Evolutionary conservation across 176 grass and related monocot species (phyloP), one percentile per base, ranked within the genome.

Genomic region (Raddia distichophylla): DNA sequence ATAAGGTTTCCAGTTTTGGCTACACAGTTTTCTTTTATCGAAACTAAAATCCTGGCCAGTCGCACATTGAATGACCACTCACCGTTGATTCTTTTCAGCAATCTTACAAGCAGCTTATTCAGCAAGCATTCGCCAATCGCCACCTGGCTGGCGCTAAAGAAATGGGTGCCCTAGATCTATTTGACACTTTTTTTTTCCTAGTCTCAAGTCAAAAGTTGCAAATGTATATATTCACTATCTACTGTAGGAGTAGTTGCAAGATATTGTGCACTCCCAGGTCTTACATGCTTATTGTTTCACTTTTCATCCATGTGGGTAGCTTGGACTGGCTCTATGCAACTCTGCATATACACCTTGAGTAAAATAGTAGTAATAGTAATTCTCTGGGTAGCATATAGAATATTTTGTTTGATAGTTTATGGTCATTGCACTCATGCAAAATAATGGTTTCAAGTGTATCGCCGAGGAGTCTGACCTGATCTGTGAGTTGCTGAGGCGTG

Each of bases 381-480:
- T 47, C 5, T 69, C 20, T 46, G 9, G 43, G 17, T 46, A 69
- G n/a, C 45, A 35, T 49, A 49, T 77, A 5, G 3, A 34, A 8
- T 61, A 63, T 77, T 17, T 77, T 16, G 14, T 12, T 50, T 33
- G 16, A 13, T 56, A 8, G 33, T 51, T 52, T 52, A 15, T 51
- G n/a, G 5, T 10, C 15, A 18, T 27, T 71, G 20, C 8, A 52
- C 69, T 72, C 0, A 33, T 53, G 20, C 47, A 52, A 34, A 52
- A 52, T 5, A 22, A 15, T 60, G 18, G 12, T 60, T 76, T 76
- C 40, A 60, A 76, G 74, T 77, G 74, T 63, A 63, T 63, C 17
- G 74, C 42, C 10, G 60, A 45, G 54, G 73, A 75, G 73, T 43
- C 74, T 49, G 74, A 77, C n/a, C 56, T 77, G 19, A 63, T 0